Base-by-base conservation (phyloP, 2,329 filamentous ascomycete species). In the Thelonectria discophora region DNA sequence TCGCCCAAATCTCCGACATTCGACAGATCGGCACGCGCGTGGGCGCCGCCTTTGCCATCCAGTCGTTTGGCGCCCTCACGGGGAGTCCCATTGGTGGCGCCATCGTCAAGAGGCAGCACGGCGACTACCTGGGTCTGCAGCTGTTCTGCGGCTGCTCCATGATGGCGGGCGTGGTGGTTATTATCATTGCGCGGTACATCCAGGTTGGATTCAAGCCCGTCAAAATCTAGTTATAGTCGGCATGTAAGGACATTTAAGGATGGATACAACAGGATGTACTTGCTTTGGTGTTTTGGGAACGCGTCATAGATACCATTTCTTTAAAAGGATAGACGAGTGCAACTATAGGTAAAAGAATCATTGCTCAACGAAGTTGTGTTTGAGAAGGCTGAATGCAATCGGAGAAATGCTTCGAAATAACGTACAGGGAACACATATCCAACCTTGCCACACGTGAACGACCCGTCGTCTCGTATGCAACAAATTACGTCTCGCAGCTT, bases 1-100 rank as follows among this genome's bases (percentile, higher is more conserved):
- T 93, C 20, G 89, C 88, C 1, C 89, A 93, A 69, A 90, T 93
- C 63, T 88, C 86, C 1, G 88, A 91, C 47, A 84, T 92, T 39
- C 80, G 85, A 18, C 83, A 91, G 73, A 88, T 93, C 34, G 91
- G 91, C 13, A 84, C 88, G 2, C 81, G 90, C 6, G 87, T 84
- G 2, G 91, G 91, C 1, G 82, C 84, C 0, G 81, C 86, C 24
- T 91, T 90, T 72, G 83, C 86, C 15, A 73, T 88, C 48, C 80
- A 88, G 58, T 82, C 86, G 1, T 77, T 93, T 32, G 89, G 87
- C 4, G 88, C 87, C 1, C 77, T 94, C 52, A 87, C 86, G 0
- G 88, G 89, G 1, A 86, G 82, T 47, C 90, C 90, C 0, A 89
- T 92, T 67, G 89, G 83, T 2, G 89, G 89, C 7, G 87, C 86